Evolutionary conservation across 2,329 filamentous ascomycete genomes (phyloP).

Genomic region (Drechslerella dactyloides): DNA sequence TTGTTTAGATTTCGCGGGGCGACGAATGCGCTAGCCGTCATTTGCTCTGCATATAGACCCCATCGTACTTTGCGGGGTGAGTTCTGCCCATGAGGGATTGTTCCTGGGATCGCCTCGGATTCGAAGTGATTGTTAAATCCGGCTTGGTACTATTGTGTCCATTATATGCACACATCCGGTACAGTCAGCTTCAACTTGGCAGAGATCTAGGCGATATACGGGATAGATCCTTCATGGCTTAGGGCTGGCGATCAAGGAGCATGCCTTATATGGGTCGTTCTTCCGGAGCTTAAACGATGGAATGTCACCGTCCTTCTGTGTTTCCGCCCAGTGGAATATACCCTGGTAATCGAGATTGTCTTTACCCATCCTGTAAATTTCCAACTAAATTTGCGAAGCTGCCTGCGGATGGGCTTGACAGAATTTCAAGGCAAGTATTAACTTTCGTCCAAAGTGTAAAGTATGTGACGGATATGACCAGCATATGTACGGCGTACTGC

Average conservation of each 20-base stretch:
- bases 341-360: constrained; percentile 60
- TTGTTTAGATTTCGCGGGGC: constrained; percentile 60
- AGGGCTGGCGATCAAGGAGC: no score
- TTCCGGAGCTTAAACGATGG: constrained; percentile 64
- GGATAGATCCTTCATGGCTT: no score
- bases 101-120: constrained; percentile 61
- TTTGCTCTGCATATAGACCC: constrained; percentile 61
- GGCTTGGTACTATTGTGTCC: constrained; percentile 7
- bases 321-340: constrained; percentile 67
- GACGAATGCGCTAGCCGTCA: constrained; percentile 60
- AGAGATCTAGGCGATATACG: no score
- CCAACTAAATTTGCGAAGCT: no score
- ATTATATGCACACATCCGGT: neutral
- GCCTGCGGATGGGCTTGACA: constrained; percentile 8
- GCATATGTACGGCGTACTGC: no score
- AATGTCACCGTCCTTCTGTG: constrained; percentile 65
- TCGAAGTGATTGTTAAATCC: constrained; percentile 56
- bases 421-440: no score
- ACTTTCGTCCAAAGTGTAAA: no score
- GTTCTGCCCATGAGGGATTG: constrained; percentile 62
- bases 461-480: no score
- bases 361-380: constrained; percentile 26
- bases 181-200: constrained; percentile 49
- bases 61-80: constrained; percentile 59
- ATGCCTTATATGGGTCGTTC: constrained; percentile 62